A percentile compares a stretch with the other conserved stretches of the same genome.
phyloP scores from a whole-genome alignment of 83 land plant genomes.

The Isoetes engelmannii region DNA sequence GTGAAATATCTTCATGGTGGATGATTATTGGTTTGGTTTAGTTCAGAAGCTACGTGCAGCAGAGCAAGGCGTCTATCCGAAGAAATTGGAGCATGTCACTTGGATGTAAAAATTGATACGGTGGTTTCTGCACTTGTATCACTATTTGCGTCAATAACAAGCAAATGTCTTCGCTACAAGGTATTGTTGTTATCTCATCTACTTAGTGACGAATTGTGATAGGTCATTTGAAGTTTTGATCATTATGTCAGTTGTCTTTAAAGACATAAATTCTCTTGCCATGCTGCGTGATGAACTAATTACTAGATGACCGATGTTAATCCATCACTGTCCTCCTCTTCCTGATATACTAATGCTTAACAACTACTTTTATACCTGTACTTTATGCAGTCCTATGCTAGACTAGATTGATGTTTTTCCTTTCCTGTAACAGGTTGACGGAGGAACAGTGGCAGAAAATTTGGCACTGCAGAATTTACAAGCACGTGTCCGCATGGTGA shows the following conservation, averaged over 20 bases:
- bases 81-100: slow-evolving; percentile 91
- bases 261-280: too few relatives aligned
- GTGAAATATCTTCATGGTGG: too few relatives aligned
- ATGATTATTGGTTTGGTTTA: too few relatives aligned
- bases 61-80: slow-evolving; percentile 68
- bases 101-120: slow-evolving; percentile 71
- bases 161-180: slow-evolving; percentile 82
- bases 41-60: slow-evolving; percentile 69
- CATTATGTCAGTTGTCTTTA: too few relatives aligned
- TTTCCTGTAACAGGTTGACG: slow-evolving; percentile 63
- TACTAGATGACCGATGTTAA: too few relatives aligned
- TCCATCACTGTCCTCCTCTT: too few relatives aligned
- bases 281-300: too few relatives aligned
- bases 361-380: neutral
- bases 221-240: too few relatives aligned
- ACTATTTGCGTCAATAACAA: slow-evolving; percentile 66
- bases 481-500: slow-evolving; percentile 96
- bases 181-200: slow-evolving; percentile 34
- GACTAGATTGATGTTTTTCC: too few relatives aligned
- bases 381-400: neutral
- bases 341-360: too few relatives aligned
- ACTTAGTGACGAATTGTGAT: neutral
- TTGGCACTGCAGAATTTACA: slow-evolving; percentile 93
- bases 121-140: slow-evolving; percentile 76
- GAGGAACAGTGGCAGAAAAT: slow-evolving; percentile 88